phyloP scores from a whole-genome alignment of 345 rosid genomes.

The Eucalyptus sp. region DNA sequence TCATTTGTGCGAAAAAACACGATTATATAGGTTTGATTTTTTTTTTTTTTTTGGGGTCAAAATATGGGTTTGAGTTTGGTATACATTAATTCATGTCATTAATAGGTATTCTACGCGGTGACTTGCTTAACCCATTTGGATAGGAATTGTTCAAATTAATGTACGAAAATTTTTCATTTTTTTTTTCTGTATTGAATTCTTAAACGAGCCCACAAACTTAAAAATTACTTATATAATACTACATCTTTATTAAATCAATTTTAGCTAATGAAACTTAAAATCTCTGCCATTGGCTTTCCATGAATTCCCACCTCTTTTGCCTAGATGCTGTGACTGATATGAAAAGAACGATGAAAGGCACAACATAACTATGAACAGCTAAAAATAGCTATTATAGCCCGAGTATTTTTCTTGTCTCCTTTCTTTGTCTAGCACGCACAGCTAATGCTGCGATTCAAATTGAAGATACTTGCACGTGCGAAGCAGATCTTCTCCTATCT shows the following conservation, averaged over 20 bases:
- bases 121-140: not conserved
- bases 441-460: not conserved
- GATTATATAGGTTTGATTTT: not conserved
- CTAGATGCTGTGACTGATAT: not conserved
- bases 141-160: not conserved
- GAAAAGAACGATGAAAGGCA: not conserved
- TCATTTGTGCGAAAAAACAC: accelerated
- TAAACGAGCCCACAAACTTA: not conserved
- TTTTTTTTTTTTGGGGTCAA: too few species aligned
- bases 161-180: too few species aligned
- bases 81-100: not conserved
- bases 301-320: not conserved
- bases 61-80: not conserved
- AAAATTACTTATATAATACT: not conserved
- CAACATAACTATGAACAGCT: not conserved
- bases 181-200: too few species aligned
- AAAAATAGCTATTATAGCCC: not conserved
- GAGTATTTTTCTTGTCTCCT: not conserved
- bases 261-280: not conserved
- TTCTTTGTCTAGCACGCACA: not conserved
- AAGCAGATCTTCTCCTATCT: too few species aligned
- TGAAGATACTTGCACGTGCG: too few species aligned
- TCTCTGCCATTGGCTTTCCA: not conserved
- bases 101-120: not conserved
- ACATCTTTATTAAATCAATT: not conserved